These are phyloP conservation scores for Penicillium decumbens DNA, from an alignment of 2,329 filamentous ascomycete genomes.

Conservation along the genomic window DNA sequence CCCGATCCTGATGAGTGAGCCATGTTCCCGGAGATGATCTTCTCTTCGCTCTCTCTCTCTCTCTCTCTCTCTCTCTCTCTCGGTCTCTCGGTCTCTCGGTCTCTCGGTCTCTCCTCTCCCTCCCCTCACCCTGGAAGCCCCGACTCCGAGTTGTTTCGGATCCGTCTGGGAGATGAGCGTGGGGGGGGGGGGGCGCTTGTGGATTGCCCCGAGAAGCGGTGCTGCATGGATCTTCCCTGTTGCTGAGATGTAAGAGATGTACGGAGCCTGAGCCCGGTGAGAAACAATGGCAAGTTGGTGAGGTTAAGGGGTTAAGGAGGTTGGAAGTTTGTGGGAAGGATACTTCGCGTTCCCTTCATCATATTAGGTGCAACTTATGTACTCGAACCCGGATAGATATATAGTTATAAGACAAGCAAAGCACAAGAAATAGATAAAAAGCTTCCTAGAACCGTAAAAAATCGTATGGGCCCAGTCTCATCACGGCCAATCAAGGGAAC, in stretches of 20 bases:
- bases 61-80: background rate
- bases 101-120: background rate
- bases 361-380: background rate
- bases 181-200: background rate
- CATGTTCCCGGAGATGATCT: slow-evolving; percentile 7
- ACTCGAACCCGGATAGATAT: background rate
- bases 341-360: background rate
- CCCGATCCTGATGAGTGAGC: slow-evolving; percentile 14
- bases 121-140: slow-evolving; percentile 1
- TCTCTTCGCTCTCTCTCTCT: background rate
- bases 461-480: slow-evolving; percentile 15
- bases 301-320: background rate
- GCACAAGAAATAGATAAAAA: background rate
- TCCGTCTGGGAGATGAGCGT: slow-evolving; percentile 3
- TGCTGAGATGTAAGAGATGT: slow-evolving; percentile 1
- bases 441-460: slow-evolving; percentile 13
- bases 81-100: background rate
- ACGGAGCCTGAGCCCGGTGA: slow-evolving; percentile 5
- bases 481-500: slow-evolving; percentile 11
- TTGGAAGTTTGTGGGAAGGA: background rate
- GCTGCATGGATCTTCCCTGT: slow-evolving; percentile 18
- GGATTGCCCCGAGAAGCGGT: background rate
- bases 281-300: background rate
- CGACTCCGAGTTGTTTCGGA: slow-evolving; percentile 21
- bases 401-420: slow-evolving; percentile 14